Conservation (phyloP, 345 rosid species). For the Citrus sp. region DNA sequence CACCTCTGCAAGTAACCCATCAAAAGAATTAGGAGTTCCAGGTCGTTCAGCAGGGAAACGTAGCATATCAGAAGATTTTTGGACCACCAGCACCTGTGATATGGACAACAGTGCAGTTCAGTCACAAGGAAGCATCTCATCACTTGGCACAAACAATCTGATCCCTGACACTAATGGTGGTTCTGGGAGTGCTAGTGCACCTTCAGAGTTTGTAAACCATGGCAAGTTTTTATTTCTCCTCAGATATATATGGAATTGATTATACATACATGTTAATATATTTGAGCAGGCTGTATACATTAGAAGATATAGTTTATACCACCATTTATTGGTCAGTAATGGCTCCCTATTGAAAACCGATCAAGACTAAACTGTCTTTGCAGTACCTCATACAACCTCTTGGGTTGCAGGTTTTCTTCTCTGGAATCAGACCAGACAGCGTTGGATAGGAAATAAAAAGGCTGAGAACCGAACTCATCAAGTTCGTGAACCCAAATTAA, state of each 20-base stretch:
- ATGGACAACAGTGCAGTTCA: conserved; percentile 63
- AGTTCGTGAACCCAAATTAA: conserved; percentile 53
- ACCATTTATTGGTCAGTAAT: neutral
- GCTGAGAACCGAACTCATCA: conserved; percentile 22
- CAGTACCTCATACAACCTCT: neutral
- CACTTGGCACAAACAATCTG: conserved; percentile 51
- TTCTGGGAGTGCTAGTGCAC: conserved; percentile 34
- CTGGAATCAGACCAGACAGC: conserved; percentile 82
- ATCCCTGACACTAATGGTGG: conserved; percentile 35
- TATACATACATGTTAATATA: neutral
- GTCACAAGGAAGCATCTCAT: conserved; percentile 76
- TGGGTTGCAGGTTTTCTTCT: conserved; percentile 62
- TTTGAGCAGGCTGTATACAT: neutral
- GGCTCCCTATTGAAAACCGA: neutral
- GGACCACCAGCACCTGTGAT: conserved; percentile 60
- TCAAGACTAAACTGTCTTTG: conserved; percentile 3
- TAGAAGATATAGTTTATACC: neutral
- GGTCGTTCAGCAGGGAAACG: conserved; percentile 32
- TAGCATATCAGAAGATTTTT: conserved; percentile 52
- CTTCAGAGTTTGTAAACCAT: conserved; percentile 67
- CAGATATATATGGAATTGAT: conserved; percentile 1
- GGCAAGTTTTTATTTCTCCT: conserved; percentile 37
- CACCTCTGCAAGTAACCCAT: conserved; percentile 26
- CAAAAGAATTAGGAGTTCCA: conserved; percentile 23
- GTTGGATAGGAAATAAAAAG: conserved; percentile 65